Percentiles rank a stretch among this genome's conserved stretches.
Evolutionary conservation across 495 filamentous ascomycete species (phyloP).

Genomic region (Aspergillus affinis): DNA sequence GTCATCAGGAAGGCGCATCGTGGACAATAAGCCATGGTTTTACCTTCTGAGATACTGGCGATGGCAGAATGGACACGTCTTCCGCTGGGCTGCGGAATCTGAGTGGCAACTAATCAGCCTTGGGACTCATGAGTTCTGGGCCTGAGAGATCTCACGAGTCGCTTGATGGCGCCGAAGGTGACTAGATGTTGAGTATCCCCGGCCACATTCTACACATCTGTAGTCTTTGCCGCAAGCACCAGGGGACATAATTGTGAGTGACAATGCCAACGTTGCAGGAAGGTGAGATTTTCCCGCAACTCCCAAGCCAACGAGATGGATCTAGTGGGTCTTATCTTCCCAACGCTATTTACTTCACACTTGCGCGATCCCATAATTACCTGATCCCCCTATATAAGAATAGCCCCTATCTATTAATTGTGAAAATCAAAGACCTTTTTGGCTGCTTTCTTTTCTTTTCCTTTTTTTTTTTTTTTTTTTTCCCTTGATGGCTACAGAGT

Average conservation of each 20-base stretch:
- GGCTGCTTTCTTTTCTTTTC: too few species aligned
- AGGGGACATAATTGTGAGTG: background rate
- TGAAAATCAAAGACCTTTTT: too few species aligned
- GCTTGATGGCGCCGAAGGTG: conserved; percentile 8
- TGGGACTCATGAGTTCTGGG: background rate
- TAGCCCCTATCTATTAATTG: too few species aligned
- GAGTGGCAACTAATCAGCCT: background rate
- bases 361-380: too few species aligned
- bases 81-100: background rate
- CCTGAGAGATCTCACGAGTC: conserved; percentile 1
- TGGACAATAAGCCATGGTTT: background rate
- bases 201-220: background rate
- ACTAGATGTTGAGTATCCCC: background rate
- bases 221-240: background rate
- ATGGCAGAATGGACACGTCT: background rate
- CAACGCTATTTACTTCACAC: too few species aligned
- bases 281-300: background rate
- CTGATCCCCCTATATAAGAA: too few species aligned
- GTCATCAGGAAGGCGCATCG: too few species aligned
- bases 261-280: background rate
- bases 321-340: too few species aligned
- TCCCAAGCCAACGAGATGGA: too few species aligned
- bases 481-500: too few species aligned
- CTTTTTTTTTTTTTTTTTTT: too few species aligned
- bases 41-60: conserved; percentile 7